These are phyloP conservation scores for Picea abies DNA, from an alignment of 83 land plant genomes.

Conservation along the genomic window DNA sequence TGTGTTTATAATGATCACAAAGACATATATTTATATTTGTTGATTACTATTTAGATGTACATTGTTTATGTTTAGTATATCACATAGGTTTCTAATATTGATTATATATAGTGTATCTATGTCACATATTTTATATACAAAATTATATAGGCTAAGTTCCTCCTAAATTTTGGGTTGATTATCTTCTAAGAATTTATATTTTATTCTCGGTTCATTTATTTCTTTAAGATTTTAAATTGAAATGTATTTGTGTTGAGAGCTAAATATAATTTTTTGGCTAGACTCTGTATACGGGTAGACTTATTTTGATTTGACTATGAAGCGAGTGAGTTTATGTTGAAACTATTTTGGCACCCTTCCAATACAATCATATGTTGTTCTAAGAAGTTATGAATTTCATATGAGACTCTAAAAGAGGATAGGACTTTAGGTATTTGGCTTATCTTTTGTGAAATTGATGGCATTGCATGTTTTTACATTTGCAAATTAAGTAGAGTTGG, in stretches of 20 bases:
- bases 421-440: background rate
- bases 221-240: too few relatives aligned
- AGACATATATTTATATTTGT: too few relatives aligned
- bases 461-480: slow-evolving; percentile 61
- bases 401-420: background rate
- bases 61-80: too few relatives aligned
- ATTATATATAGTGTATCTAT: too few relatives aligned
- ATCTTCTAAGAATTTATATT: too few relatives aligned
- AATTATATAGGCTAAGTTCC: too few relatives aligned
- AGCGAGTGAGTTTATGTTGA: slow-evolving; percentile 59
- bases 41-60: too few relatives aligned
- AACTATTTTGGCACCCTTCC: slow-evolving; percentile 61
- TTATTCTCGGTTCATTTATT: too few relatives aligned
- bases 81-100: too few relatives aligned
- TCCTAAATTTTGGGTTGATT: too few relatives aligned
- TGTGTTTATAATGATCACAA: too few relatives aligned
- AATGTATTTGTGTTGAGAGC: background rate
- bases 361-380: slow-evolving; percentile 81
- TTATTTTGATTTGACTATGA: slow-evolving; percentile 38
- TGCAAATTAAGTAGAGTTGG: slow-evolving; percentile 88
- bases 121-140: too few relatives aligned
- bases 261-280: slow-evolving; percentile 10
- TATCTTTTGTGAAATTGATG: slow-evolving; percentile 26
- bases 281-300: slow-evolving; percentile 61
- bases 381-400: slow-evolving; percentile 34